These are phyloP conservation scores for Entamoeba dispar DNA, from an alignment of 208 protist species.

Conservation along the genomic window DNA sequence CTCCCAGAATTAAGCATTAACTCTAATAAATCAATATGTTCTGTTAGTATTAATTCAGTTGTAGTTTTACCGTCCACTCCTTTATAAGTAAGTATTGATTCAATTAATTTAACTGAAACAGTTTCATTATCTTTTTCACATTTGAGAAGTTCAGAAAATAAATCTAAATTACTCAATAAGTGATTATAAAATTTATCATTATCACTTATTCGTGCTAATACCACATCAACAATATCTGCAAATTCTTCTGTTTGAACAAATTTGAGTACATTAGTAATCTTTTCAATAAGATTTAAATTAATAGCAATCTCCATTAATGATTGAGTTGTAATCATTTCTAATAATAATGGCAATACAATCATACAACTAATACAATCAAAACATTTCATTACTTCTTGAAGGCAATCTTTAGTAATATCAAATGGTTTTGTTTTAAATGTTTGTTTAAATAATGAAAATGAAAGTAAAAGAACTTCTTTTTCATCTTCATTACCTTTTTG, in stretches of 20 bases:
- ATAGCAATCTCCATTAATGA: not conserved
- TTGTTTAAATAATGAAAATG: not conserved
- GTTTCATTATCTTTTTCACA: not conserved
- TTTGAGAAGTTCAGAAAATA: not conserved
- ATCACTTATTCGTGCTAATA: not conserved
- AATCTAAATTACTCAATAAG: not conserved
- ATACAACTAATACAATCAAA: not conserved
- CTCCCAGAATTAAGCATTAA: not conserved
- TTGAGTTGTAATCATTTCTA: not conserved
- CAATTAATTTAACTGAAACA: not conserved
- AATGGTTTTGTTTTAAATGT: not conserved
- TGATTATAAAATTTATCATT: not conserved
- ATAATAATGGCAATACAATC: not conserved
- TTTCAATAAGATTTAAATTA: not conserved
- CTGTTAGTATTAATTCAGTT: not conserved
- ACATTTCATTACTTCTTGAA: not conserved
- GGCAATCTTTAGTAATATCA: not conserved
- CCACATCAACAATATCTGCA: not conserved
- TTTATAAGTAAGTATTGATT: not conserved
- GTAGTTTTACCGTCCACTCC: not conserved
- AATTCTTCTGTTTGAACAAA: not conserved
- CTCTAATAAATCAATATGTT: not conserved
- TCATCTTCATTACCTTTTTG: not conserved
- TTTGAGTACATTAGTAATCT: not conserved
- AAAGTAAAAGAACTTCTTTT: not conserved